Percentiles rank a stretch among this genome's conserved stretches.
phyloP scores from a whole-genome alignment of 257 asterid genomes.

The Lycium barbarum region DNA sequence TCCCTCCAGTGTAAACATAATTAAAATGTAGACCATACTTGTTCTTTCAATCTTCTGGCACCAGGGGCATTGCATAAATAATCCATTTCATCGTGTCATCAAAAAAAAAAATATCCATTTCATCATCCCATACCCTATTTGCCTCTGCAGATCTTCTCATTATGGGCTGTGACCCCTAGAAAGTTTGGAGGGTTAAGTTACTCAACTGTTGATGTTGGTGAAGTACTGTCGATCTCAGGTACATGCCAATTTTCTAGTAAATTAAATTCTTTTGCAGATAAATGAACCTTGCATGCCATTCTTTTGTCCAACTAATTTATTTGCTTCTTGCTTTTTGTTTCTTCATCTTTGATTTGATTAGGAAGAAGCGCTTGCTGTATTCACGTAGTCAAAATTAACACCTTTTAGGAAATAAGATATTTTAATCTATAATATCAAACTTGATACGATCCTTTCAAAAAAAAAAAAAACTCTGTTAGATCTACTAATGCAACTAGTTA shows the following conservation, averaged over 20 bases:
- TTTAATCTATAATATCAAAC: neutral
- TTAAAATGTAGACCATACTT: neutral
- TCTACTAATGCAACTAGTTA: neutral
- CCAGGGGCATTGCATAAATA: neutral
- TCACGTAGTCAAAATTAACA: neutral
- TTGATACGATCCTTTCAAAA: neutral
- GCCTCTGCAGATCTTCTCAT: slow-evolving; percentile 68
- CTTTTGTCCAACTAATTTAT: neutral
- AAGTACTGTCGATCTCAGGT: slow-evolving; percentile 82
- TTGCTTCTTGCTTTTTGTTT: neutral
- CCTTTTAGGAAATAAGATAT: neutral
- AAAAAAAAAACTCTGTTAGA: neutral
- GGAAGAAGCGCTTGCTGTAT: neutral
- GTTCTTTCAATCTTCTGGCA: slow-evolving; percentile 24
- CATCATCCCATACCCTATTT: neutral
- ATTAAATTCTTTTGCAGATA: neutral
- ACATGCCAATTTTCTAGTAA: neutral
- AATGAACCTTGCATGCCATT: neutral
- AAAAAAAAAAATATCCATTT: no score
- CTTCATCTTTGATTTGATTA: neutral
- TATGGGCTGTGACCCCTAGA: slow-evolving; percentile 88
- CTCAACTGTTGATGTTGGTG: slow-evolving; percentile 74
- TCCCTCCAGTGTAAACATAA: neutral
- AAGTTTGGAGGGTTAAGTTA: slow-evolving; percentile 75
- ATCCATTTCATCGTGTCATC: neutral